Evolutionary conservation across 108 stramenopile species (phyloP), one percentile per base, ranked within the genome.

Genomic region (Nitzschia sp.): DNA sequence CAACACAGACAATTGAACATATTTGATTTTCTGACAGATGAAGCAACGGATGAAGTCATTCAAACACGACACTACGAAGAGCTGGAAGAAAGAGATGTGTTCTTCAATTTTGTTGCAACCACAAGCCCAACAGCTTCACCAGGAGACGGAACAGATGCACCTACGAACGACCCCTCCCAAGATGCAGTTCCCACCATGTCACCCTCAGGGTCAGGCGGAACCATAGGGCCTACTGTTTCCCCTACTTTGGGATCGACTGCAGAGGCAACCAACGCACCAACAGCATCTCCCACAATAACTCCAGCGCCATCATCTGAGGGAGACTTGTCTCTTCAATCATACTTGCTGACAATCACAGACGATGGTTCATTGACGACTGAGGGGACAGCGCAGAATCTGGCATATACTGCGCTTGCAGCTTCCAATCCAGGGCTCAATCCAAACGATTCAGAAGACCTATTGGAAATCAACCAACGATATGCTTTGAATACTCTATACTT

Each of bases 401-500:
- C 79, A 14, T 46, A 56, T 19, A 20, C 29, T 24, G 12, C 57
- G 25, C 52, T 75, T 3, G 15, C 29, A 20, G 56, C 22, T 8
- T 63, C 59, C 14, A 66, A 75, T 19, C 65, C 73, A 10, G 65
- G 70, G 1, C 43, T 71, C 7, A 65, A 74, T 63, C 70, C 70
- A n/a, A 61, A 50, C 41, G 40, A 67, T 56, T 39, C 51, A 7
- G 43, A 22, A 1, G 70, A 71, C 46, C 60, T 60, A 41, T 12
- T 75, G 7, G 65, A 70, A 42, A 80, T 81, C 26, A 41, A 55
- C 10, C 83, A 87, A 75, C 71, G 74, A 15, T 87, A 79, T 71
- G 77, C 75, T 53, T 60, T 87, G 12, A 75, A 72, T n/a, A 79
- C 74, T 8, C 64, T 87, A 0, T 85, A 79, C 38, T 87, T 72